A percentile compares a stretch with the other conserved stretches of the same genome.
phyloP scores from a whole-genome alignment of 805 yeast species.

The Saturnispora diversa region DNA sequence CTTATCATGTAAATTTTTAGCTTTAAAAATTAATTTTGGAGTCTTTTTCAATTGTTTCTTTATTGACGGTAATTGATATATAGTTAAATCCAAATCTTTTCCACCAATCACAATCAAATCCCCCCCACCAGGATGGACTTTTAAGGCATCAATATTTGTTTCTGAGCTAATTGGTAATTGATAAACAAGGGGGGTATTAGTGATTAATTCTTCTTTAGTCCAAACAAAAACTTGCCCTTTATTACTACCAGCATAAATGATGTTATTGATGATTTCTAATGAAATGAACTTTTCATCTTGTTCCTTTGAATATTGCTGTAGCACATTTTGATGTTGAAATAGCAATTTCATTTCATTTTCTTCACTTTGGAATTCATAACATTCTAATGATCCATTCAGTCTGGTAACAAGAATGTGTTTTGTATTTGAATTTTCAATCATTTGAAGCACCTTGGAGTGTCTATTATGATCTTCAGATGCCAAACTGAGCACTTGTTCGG shows the following conservation, averaged over 20 bases:
- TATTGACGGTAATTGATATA: constrained; percentile 30
- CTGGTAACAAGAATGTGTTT: constrained; percentile 37
- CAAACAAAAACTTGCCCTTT: constrained; percentile 16
- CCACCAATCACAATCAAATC: constrained; percentile 79
- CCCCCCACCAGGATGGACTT: constrained; percentile 21
- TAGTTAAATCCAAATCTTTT: constrained; percentile 63
- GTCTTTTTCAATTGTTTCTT: constrained; percentile 11
- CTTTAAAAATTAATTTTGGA: constrained; percentile 46
- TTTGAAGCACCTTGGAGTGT: constrained; percentile 30
- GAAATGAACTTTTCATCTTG: constrained; percentile 13
- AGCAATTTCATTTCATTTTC: constrained; percentile 10
- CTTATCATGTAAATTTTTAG: constrained; percentile 77
- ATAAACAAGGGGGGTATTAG: constrained; percentile 25
- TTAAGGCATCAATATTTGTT: constrained; percentile 26
- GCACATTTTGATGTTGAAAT: not conserved
- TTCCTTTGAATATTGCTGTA: constrained; percentile 3
- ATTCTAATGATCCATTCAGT: constrained; percentile 34
- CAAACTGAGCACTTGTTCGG: constrained; percentile 38
- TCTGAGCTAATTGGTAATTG: constrained; percentile 25
- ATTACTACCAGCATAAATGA: constrained; percentile 9
- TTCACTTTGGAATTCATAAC: constrained; percentile 29
- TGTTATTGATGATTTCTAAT: constrained; percentile 20
- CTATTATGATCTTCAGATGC: constrained; percentile 24
- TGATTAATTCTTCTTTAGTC: constrained; percentile 13
- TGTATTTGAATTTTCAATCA: constrained; percentile 20